These are phyloP conservation scores for Gleditsia sinensis DNA, from an alignment of 306 rosid genomes.

Conservation along the genomic window DNA sequence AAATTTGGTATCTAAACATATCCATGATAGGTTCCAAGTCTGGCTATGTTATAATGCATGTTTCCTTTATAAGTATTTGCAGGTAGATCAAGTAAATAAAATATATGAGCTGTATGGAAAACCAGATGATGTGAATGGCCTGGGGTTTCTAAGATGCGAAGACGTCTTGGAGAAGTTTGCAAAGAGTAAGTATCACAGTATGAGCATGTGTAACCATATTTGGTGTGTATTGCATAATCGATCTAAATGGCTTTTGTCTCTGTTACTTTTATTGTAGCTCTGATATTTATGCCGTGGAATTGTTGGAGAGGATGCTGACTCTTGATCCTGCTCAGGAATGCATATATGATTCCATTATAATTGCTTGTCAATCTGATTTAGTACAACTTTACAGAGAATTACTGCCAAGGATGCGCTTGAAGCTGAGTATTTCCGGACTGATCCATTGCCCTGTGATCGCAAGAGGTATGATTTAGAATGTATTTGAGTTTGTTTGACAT, in stretches of 20 bases:
- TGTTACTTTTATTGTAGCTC: conserved; percentile 39
- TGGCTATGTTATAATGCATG: too few relatives aligned
- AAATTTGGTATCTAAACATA: too few relatives aligned
- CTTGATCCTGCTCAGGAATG: conserved; percentile 70
- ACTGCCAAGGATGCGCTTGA: conserved; percentile 62
- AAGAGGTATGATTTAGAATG: too few relatives aligned
- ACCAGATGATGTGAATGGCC: conserved; percentile 72
- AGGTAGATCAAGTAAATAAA: conserved; percentile 64
- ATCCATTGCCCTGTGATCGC: conserved; percentile 70
- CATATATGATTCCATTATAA: neutral
- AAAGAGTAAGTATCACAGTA: conserved; percentile 47
- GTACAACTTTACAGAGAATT: conserved; percentile 47
- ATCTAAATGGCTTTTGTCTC: conserved; percentile 4
- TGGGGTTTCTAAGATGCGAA: conserved; percentile 60
- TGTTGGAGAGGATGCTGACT: conserved; percentile 60
- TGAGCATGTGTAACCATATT: neutral
- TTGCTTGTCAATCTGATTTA: too few relatives aligned
- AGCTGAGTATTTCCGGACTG: conserved; percentile 70
- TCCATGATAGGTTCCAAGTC: too few relatives aligned
- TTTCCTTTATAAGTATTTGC: conserved; percentile 30
- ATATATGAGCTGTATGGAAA: conserved; percentile 69
- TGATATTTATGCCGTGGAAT: conserved; percentile 62
- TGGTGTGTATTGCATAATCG: neutral
- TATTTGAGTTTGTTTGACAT: too few relatives aligned
- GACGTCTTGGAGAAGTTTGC: conserved; percentile 60